Evolutionary conservation across 257 asterid species (phyloP), one percentile per base, ranked within the genome.

Genomic region (Eustoma russellianum): DNA sequence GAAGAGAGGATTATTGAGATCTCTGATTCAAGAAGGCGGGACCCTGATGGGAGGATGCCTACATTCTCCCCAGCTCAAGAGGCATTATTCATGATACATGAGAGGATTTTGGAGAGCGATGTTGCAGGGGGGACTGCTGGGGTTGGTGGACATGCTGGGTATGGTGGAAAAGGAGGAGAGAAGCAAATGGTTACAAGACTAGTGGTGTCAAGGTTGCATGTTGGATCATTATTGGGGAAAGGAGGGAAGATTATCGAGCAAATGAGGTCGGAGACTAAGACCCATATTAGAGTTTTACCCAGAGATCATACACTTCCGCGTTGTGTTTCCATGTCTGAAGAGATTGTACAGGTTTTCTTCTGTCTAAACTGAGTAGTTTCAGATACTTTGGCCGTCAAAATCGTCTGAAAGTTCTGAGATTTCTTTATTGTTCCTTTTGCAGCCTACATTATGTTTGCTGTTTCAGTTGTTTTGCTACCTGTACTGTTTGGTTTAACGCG

Each of bases 231-330:
- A 86, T 53, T 91, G 70, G 98, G 96, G 54, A 91, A 82, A 74
- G 93, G 96, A 47, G 98, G 98, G 66, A 84, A 80, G 84, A 87
- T 91, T 61, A 91, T 91, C 57, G 94, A 91, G 87, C 94, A 80
- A 67, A 91, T 87, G 94, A 84, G 87, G 81, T 76, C 66, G 35
- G 90, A 87, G 67, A 91, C 98, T 50, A 87, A 78, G 72, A 87
- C 95, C 2, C 95, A 84, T 71, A 87, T 91, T 59, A 82, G 94
- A 78, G 66, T 91, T 76, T 76, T 87, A 68, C 95, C 95, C 0
- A 77, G 95, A 62, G 92, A 87, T 62, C 81, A 77, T 51, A 82
- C 73, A 9, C 69, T 82, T 59, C 98, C 98, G 1, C 92, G 93
- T 5, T 84, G 96, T 68, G 83, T 87, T 64, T 71, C 85, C 2